Evolutionary conservation across 2,329 filamentous ascomycete genomes (phyloP), one percentile per base, ranked within the genome.

Genomic region (Chalara sp.): DNA sequence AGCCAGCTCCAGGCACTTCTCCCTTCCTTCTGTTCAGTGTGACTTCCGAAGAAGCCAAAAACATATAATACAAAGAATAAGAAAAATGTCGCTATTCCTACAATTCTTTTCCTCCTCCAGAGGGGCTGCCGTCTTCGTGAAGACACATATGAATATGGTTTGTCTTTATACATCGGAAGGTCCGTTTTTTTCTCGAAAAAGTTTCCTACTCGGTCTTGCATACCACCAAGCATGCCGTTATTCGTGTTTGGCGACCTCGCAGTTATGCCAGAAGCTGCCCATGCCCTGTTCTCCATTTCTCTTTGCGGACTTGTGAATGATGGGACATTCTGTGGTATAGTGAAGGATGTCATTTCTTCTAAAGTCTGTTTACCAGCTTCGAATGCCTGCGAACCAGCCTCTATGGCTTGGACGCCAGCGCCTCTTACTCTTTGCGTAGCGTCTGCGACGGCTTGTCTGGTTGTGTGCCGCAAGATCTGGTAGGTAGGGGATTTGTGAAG

Each of bases 151-250:
- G 76, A 78, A 65, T 88, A 93, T n/a, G 93, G 93, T 68, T 99
- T 99, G 72, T 99, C 93, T 71, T 99, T 99, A 74, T 99, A 99
- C 87, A 97, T 91, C 44, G 93, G 93, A 56, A 99, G 73, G 52
- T 81, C 74, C 68, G 33, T 71, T 62, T 68, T 68, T 29, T 70
- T 79, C 37, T 83, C 80, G 55, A 91, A 83, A 53, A 90, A 76
- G 52, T 75, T 76, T 47, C 78, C 79, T 35, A 89, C 73, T 55
- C 79, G 81, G 60, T 79, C 78, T 46, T 84, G 74, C 39, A 89
- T 74, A 45, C 72, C 75, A 53, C 72, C 70, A 44, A 80, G 64
- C 43, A 78, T 59, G 44, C 67, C 66, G 30, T 61, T 68, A 47
- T 58, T 57, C 32, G 55, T 54, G 32, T 53, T 54, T 21, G 56